Conservation (phyloP, 129 eudicot species). For the Daucus carota region DH1_v3.0 NC_030389.2:44954501-44955000, state of each 20-base stretch:
- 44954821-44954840: neutral
- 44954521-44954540: neutral
- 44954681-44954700: slow-evolving; percentile 56
- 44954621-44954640: slow-evolving; percentile 64
- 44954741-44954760: slow-evolving; percentile 60
- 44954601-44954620: slow-evolving; percentile 15
- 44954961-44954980: neutral
- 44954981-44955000: neutral
- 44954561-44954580: neutral
- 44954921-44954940: neutral
- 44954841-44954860: neutral
- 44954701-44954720: slow-evolving; percentile 44
- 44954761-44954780: slow-evolving; percentile 44
- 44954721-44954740: slow-evolving; percentile 67
- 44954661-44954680: slow-evolving; percentile 43
- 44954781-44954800: slow-evolving; percentile 65
- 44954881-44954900: neutral
- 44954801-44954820: slow-evolving; percentile 55
- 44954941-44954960: neutral
- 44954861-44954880: neutral
- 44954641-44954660: slow-evolving; percentile 57
- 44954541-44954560: neutral
- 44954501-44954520: neutral
- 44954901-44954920: neutral
- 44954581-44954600: neutral